Evolutionary conservation across 495 filamentous ascomycete genomes (phyloP).

Genomic region (Emericellopsis terricola): DNA sequence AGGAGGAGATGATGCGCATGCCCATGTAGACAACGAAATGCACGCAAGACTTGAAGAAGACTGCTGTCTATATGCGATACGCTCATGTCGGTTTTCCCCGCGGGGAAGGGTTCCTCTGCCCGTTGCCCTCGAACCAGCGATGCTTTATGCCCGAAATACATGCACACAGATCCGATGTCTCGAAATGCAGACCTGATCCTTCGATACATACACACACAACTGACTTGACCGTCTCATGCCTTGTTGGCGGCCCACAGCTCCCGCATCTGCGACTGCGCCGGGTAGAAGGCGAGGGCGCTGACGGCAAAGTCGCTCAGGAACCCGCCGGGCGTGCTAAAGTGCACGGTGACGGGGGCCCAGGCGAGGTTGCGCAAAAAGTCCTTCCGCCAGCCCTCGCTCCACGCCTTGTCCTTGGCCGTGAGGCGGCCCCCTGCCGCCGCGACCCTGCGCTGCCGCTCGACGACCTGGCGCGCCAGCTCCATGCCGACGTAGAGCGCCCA

Average conservation of each 20-base stretch:
- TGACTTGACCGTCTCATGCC: too few relatives aligned
- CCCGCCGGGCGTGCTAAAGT: slow-evolving; percentile 63
- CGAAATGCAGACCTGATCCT: too few relatives aligned
- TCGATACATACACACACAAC: too few relatives aligned
- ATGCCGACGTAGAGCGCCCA: slow-evolving; percentile 66
- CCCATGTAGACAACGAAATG: slow-evolving; percentile 24
- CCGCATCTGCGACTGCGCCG: slow-evolving; percentile 47
- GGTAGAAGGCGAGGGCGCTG: slow-evolving; percentile 45
- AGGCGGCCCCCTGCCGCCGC: slow-evolving; percentile 10
- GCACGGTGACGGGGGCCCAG: slow-evolving; percentile 44
- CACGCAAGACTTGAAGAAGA: too few relatives aligned
- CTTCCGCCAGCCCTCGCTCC: slow-evolving; percentile 23
- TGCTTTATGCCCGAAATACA: too few relatives aligned
- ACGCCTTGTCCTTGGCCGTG: slow-evolving; percentile 22
- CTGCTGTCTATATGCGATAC: too few relatives aligned
- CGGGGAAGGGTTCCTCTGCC: too few relatives aligned
- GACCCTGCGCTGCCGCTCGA: slow-evolving; percentile 16
- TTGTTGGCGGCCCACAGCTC: slow-evolving; percentile 43
- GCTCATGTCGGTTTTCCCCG: too few relatives aligned
- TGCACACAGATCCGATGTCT: too few relatives aligned
- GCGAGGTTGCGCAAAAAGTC: slow-evolving; percentile 30
- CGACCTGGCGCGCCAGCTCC: slow-evolving; percentile 48
- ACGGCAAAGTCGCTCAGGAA: slow-evolving; percentile 38
- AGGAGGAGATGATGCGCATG: slow-evolving; percentile 56
- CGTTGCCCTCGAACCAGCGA: too few relatives aligned